phyloP scores from a whole-genome alignment of 768 basidiomycete species.

The button mushroom (Agaricus bisporus) region DNA sequence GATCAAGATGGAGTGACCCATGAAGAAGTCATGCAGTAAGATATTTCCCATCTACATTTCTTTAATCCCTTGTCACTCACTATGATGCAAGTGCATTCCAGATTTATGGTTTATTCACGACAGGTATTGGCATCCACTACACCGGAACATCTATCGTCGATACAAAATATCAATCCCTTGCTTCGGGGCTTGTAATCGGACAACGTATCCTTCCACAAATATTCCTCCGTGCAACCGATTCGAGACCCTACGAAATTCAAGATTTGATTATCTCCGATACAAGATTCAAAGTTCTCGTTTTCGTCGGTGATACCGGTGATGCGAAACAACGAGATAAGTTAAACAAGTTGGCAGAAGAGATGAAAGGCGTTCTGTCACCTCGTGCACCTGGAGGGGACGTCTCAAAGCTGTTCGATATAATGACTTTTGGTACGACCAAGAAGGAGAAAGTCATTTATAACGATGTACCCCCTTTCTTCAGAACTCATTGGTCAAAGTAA shows the following conservation, averaged over 20 bases:
- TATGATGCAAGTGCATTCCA: slow-evolving; percentile 35
- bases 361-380: slow-evolving; percentile 25
- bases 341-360: slow-evolving; percentile 23
- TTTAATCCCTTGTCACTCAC: not conserved
- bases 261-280: slow-evolving; percentile 45
- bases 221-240: slow-evolving; percentile 45
- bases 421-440: slow-evolving; percentile 30
- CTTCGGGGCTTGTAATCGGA: slow-evolving; percentile 39
- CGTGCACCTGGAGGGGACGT: slow-evolving; percentile 24
- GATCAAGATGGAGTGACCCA: slow-evolving; percentile 46
- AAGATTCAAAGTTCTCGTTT: slow-evolving; percentile 51
- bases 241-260: slow-evolving; percentile 45
- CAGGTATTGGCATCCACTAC: slow-evolving; percentile 52
- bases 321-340: slow-evolving; percentile 23
- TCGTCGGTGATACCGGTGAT: slow-evolving; percentile 38
- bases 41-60: not conserved
- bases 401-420: slow-evolving; percentile 35
- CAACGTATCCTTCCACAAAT: slow-evolving; percentile 46
- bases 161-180: slow-evolving; percentile 27
- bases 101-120: slow-evolving; percentile 48
- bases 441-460: slow-evolving; percentile 36
- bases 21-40: slow-evolving; percentile 41
- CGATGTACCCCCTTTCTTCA: slow-evolving; percentile 39
- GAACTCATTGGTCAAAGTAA: slow-evolving; percentile 58
- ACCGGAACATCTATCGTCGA: slow-evolving; percentile 38